These are phyloP conservation scores for Monilinia laxa DNA, from an alignment of 2,329 filamentous ascomycete genomes.

Conservation along the genomic window DNA sequence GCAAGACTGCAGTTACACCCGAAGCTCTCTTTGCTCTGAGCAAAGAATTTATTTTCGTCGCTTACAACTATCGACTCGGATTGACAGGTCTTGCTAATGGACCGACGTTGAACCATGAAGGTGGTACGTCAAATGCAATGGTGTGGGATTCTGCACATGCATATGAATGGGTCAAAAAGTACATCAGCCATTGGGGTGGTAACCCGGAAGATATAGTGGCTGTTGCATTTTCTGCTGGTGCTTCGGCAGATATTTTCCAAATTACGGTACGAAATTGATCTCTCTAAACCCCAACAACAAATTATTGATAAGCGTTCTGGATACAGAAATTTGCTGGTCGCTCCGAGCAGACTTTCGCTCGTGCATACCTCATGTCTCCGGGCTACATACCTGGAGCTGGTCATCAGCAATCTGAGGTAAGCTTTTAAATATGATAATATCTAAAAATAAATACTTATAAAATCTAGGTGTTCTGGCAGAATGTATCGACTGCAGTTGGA, in stretches of 20 bases:
- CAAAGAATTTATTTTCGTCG: slow-evolving; percentile 39
- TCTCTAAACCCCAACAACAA: no score
- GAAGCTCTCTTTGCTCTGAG: slow-evolving; percentile 40
- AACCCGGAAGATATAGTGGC: slow-evolving; percentile 48
- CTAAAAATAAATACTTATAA: no score
- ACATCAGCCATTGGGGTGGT: slow-evolving; percentile 49
- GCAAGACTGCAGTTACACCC: slow-evolving; percentile 41
- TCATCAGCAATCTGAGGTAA: slow-evolving; percentile 1
- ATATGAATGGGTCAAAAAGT: slow-evolving; percentile 50
- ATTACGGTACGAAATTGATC: slow-evolving; percentile 29
- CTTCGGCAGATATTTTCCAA: slow-evolving; percentile 42
- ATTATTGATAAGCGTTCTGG: slow-evolving; percentile 12
- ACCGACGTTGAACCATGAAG: slow-evolving; percentile 37
- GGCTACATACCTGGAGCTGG: slow-evolving; percentile 40
- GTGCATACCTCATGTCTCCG: slow-evolving; percentile 41
- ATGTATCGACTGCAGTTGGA: slow-evolving; percentile 40
- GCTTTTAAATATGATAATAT: background rate
- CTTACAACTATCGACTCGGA: slow-evolving; percentile 41
- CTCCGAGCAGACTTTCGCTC: slow-evolving; percentile 39
- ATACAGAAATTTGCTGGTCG: slow-evolving; percentile 39
- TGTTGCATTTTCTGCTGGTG: slow-evolving; percentile 53
- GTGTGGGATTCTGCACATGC: slow-evolving; percentile 47
- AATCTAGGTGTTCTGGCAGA: slow-evolving; percentile 37
- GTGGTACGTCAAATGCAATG: slow-evolving; percentile 33
- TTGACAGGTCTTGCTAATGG: slow-evolving; percentile 39